A percentile compares a stretch with the other conserved stretches of the same genome.
Conservation (phyloP, 208 protist species). For the Phytomonas sp. region DNA sequence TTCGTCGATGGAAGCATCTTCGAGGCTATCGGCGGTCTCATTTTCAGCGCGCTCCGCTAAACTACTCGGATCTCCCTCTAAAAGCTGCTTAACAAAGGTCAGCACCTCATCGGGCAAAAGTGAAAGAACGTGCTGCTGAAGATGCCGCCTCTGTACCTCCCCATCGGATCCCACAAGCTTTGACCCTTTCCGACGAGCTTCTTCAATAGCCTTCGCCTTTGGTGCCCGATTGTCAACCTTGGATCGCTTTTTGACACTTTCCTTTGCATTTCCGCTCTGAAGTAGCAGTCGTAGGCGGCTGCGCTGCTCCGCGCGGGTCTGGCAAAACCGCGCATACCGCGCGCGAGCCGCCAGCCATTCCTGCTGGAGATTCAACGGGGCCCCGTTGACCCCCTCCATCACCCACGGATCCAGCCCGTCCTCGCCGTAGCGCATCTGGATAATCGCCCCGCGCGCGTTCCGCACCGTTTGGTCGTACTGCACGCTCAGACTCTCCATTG, state of each 20-base stretch:
- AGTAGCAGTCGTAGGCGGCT: too few species aligned
- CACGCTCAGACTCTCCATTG: slow-evolving; percentile 97
- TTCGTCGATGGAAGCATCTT: neutral
- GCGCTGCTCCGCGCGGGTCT: neutral
- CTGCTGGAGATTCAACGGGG: slow-evolving; percentile 73
- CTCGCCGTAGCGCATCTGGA: slow-evolving; percentile 98
- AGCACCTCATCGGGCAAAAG: slow-evolving; percentile 47
- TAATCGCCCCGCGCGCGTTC: slow-evolving; percentile 86
- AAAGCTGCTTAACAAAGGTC: slow-evolving; percentile 26
- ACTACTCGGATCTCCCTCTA: slow-evolving; percentile 26
- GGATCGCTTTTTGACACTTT: too few species aligned
- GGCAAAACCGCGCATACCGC: slow-evolving; percentile 35
- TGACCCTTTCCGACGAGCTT: neutral
- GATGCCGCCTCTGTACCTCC: slow-evolving; percentile 7
- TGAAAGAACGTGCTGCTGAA: slow-evolving; percentile 32
- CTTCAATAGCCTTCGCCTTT: too few species aligned
- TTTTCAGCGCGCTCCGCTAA: slow-evolving; percentile 19
- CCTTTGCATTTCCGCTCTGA: too few species aligned
- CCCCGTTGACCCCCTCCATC: slow-evolving; percentile 92
- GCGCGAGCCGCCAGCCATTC: slow-evolving; percentile 69
- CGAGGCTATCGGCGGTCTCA: slow-evolving; percentile 14
- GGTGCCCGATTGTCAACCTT: too few species aligned
- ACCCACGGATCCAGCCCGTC: slow-evolving; percentile 97
- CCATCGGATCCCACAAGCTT: neutral
- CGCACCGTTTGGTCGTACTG: slow-evolving; percentile 98